phyloP scores from a whole-genome alignment of 371 early-diverging fungal species.

The Mucor mucedo region DNA sequence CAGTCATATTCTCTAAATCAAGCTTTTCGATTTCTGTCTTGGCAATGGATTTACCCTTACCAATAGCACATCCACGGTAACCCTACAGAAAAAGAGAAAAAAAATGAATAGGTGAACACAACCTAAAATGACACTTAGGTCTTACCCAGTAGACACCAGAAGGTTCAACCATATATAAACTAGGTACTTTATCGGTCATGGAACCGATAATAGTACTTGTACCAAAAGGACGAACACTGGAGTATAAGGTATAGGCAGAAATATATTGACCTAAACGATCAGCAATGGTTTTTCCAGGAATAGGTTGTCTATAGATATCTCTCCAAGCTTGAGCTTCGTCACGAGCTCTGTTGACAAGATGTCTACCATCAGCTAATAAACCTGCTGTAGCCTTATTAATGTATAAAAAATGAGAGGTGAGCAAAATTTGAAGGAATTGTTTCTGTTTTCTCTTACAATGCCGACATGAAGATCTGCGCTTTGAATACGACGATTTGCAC shows the following conservation, averaged over 20 bases:
- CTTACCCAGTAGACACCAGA: conserved; percentile 94
- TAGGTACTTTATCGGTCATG: conserved; percentile 67
- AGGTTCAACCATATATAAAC: conserved; percentile 95
- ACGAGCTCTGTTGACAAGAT: conserved; percentile 87
- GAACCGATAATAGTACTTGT: conserved; percentile 83
- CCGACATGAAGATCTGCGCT: conserved; percentile 93
- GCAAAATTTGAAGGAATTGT: neutral
- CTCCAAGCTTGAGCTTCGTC: conserved; percentile 93
- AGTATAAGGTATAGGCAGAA: conserved; percentile 95
- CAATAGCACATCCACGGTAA: conserved; percentile 93
- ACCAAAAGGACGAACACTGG: conserved; percentile 98
- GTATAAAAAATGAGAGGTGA: too few relatives aligned
- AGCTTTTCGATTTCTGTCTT: conserved; percentile 98
- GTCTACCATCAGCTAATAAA: conserved; percentile 93
- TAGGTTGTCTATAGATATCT: conserved; percentile 82
- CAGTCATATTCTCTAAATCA: conserved; percentile 83
- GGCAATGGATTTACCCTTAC: conserved; percentile 96
- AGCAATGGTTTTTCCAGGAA: conserved; percentile 91
- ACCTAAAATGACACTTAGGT: neutral
- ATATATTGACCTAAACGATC: conserved; percentile 93
- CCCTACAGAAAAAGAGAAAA: conserved; percentile 60
- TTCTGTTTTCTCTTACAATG: conserved; percentile 62
- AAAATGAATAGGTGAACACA: neutral
- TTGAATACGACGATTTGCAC: conserved; percentile 91
- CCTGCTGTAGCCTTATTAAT: conserved; percentile 84